These are phyloP conservation scores for Talaromyces wortmannii DNA, from an alignment of 495 filamentous ascomycete species.

Conservation along the genomic window DNA sequence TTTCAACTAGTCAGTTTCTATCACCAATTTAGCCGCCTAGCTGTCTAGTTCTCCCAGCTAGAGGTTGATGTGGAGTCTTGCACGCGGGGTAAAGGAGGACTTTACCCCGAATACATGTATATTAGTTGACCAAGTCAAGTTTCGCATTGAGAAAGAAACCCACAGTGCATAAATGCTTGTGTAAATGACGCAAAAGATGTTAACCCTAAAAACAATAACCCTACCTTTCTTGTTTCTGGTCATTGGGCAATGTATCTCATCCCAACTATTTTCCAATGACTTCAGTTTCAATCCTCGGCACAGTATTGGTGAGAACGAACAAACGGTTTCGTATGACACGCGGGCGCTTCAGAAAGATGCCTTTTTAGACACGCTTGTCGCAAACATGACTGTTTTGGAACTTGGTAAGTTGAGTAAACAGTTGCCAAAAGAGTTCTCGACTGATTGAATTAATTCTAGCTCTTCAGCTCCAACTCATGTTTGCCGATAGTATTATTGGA, in stretches of 20 bases:
- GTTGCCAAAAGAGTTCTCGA: background rate
- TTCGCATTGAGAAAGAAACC: too few relatives aligned
- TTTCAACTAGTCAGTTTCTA: too few relatives aligned
- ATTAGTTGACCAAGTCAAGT: too few relatives aligned
- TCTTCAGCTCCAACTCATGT: conserved; percentile 36
- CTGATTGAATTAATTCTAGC: conserved; percentile 8
- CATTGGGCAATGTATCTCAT: background rate
- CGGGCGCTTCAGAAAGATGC: background rate
- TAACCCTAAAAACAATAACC: too few relatives aligned
- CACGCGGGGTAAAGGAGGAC: too few relatives aligned
- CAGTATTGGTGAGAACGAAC: background rate
- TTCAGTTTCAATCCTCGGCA: background rate
- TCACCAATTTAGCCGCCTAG: too few relatives aligned
- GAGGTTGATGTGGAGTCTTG: too few relatives aligned
- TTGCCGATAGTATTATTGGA: conserved; percentile 33
- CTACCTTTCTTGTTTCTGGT: background rate
- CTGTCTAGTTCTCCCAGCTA: too few relatives aligned
- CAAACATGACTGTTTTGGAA: background rate
- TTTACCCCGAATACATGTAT: too few relatives aligned
- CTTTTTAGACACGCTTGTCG: background rate
- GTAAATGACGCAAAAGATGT: too few relatives aligned
- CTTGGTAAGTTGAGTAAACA: background rate
- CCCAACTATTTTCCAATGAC: background rate
- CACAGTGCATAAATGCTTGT: background rate
- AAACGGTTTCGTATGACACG: background rate